Evolutionary conservation across 441 rosid genomes (phyloP).

Genomic region (Corymbia citriodora): DNA sequence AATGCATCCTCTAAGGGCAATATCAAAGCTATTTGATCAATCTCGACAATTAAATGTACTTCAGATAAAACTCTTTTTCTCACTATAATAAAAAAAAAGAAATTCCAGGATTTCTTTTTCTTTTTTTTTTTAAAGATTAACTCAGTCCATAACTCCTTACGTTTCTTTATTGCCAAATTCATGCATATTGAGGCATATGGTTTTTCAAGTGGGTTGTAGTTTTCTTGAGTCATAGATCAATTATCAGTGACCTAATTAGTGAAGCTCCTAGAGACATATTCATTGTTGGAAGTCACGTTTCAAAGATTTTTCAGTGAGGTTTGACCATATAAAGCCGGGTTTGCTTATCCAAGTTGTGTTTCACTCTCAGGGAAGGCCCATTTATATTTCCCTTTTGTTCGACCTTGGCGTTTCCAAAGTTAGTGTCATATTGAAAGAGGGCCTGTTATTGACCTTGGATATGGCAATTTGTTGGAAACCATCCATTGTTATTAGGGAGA

Average conservation of each 20-base stretch:
- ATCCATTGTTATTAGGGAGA: neutral
- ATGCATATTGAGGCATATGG: too few relatives aligned
- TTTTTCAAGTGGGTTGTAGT: too few relatives aligned
- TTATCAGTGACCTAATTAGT: too few relatives aligned
- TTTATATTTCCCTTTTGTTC: neutral
- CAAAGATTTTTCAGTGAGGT: too few relatives aligned
- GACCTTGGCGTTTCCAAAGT: neutral
- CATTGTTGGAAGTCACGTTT: too few relatives aligned
- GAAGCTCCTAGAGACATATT: too few relatives aligned
- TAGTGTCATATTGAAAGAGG: neutral
- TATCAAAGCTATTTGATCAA: neutral
- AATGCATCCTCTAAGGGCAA: neutral
- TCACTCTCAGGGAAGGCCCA: neutral
- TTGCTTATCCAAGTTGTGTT: neutral
- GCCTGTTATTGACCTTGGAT: neutral
- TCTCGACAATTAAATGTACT: neutral
- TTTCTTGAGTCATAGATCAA: too few relatives aligned
- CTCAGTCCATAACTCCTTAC: neutral
- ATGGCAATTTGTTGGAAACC: neutral
- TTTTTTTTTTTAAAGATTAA: neutral
- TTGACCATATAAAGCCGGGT: too few relatives aligned
- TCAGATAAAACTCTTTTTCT: neutral
- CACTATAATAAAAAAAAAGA: neutral
- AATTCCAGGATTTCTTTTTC: neutral
- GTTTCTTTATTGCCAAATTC: neutral